A percentile compares a stretch with the other conserved stretches of the same genome.
Conservation (phyloP, 805 yeast genomes). For the Metschnikowia drakensbergensis region DNA sequence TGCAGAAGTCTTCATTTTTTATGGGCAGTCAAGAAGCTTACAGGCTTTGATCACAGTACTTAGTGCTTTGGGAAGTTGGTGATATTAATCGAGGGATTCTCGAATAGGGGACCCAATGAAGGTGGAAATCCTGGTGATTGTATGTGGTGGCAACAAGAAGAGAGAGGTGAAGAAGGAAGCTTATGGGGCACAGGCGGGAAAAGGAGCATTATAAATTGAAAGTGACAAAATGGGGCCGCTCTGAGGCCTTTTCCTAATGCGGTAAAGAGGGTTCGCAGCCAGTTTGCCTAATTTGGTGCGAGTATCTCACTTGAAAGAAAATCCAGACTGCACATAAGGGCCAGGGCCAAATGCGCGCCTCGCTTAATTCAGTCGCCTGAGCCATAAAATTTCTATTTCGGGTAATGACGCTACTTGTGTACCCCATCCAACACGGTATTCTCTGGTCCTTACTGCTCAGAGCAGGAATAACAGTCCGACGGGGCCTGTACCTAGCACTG, state of each 20-base stretch:
- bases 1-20: conserved; percentile 7
- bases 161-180: background rate
- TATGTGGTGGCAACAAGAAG: background rate
- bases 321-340: background rate
- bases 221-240: background rate
- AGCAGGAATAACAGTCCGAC: background rate
- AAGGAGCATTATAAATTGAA: conserved; percentile 8
- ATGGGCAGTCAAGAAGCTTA: background rate
- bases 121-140: background rate
- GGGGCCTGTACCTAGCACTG: background rate
- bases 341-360: background rate
- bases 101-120: conserved; percentile 1
- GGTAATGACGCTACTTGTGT: background rate
- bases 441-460: background rate
- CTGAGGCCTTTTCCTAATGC: conserved; percentile 11
- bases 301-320: background rate
- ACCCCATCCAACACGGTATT: conserved; percentile 1
- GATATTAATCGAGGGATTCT: conserved; percentile 3
- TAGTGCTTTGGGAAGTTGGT: background rate
- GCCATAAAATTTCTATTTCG: conserved; percentile 1
- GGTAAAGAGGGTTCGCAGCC: conserved; percentile 19
- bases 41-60: background rate
- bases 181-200: background rate
- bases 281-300: conserved; percentile 11
- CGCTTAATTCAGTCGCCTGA: background rate